Evolutionary conservation across 768 basidiomycete genomes (phyloP), one percentile per base, ranked within the genome.

Genomic region (Daedaleopsis sinensis): DNA sequence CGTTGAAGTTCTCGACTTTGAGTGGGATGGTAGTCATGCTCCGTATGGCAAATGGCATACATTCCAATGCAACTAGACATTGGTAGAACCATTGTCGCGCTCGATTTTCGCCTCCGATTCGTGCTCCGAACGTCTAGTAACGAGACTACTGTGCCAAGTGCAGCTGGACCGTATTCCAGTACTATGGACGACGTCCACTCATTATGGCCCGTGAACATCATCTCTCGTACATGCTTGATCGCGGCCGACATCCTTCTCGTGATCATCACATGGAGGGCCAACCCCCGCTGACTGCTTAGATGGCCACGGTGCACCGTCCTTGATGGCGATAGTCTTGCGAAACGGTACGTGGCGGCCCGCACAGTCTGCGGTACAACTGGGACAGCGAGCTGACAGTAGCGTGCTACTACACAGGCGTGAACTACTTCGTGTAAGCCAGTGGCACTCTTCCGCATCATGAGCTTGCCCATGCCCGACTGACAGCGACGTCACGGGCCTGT

Each of bases 11-110:
- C 36, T 52, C 50, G 2, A 36, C 50, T 16, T n/a, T 52, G 32
- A 52, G 50, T 19, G 50, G 50, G n/a, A 52, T 52, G 50, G 35
- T 19, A 11, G n/a, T 36, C 16, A 37, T 52, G 50, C 50, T 52
- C 27, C 27, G 50, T 24, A 52, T 52, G 27, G 50, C 50, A 11
- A 36, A 35, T 36, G n/a, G 18, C 27, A 12, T 50, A 15, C 23
- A 19, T 11, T 24, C 50, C 15, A 15, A 36, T 36, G 15, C 35
- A 11, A 49, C 7, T 24, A 49, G 47, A 24, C 23, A 46, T 21
- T 49, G 47, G 23, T 49, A 21, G 47, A 23, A 38, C 11, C 47
- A 53, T 18, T 19, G 19, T 3, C 27, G 35, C 24, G 16, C 18
- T 24, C 38, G 15, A 21, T 32, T 32, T 7, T 32, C n/a, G n/a